Percentiles rank a stretch among this genome's conserved stretches.
These are phyloP conservation scores for Choiromyces venosus DNA, from an alignment of 495 filamentous ascomycete genomes.

Conservation along the genomic window DNA sequence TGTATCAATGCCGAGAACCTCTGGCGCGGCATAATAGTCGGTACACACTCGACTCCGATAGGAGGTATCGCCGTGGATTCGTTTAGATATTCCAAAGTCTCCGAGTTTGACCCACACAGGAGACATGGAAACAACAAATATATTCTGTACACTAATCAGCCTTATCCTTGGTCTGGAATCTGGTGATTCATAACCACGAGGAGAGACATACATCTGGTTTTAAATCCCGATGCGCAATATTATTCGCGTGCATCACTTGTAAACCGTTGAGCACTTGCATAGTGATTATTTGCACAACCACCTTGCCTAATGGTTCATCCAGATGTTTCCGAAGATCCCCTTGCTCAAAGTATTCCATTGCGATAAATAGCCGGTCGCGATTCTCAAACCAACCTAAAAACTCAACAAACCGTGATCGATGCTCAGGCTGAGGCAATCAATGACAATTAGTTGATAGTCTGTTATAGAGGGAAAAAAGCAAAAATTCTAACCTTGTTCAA, in stretches of 20 bases:
- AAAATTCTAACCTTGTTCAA: too few species aligned
- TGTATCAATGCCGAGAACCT: background rate
- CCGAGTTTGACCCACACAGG: background rate
- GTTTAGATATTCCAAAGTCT: conserved; percentile 7
- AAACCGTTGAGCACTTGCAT: background rate
- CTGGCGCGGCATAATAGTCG: background rate
- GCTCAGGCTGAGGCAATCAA: too few species aligned
- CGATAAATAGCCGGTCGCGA: too few species aligned
- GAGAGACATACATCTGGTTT: conserved; percentile 2
- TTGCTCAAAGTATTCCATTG: too few species aligned
- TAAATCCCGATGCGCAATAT: background rate
- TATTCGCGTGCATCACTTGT: conserved; percentile 6
- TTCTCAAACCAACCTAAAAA: too few species aligned
- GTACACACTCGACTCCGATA: background rate
- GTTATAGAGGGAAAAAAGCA: too few species aligned
- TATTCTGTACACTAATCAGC: too few species aligned
- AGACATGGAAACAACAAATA: too few species aligned
- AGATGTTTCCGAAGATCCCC: too few species aligned
- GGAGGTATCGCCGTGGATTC: background rate
- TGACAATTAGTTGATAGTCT: too few species aligned
- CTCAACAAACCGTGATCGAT: too few species aligned
- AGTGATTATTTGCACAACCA: conserved; percentile 22
- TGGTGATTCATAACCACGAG: background rate
- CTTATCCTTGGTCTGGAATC: too few species aligned
- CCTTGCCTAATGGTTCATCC: background rate